A percentile compares a stretch with the other conserved stretches of the same genome.
These are phyloP conservation scores for Neophaeococcomyces aloes DNA, from an alignment of 2,329 filamentous ascomycete species.

Conservation along the genomic window DNA sequence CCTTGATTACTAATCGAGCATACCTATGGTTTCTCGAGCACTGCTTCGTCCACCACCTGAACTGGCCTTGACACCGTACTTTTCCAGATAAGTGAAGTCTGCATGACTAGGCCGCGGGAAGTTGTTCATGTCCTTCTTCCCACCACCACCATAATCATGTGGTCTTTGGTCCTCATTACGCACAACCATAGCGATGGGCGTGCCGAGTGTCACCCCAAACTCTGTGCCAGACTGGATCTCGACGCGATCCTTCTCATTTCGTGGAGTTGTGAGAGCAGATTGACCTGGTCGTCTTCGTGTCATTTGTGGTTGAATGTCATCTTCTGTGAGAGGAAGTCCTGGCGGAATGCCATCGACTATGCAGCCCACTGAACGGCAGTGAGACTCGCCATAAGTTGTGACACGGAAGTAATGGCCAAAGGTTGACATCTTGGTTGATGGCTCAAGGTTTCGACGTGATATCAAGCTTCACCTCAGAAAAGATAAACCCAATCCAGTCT, in stretches of 20 bases:
- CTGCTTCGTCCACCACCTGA: conserved; percentile 82
- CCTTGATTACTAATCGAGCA: no score
- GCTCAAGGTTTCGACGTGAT: background rate
- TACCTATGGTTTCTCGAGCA: conserved; percentile 88
- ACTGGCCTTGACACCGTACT: conserved; percentile 89
- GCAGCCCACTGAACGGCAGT: conserved; percentile 85
- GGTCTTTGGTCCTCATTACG: conserved; percentile 88
- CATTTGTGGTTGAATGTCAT: conserved; percentile 89
- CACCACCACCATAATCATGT: conserved; percentile 72
- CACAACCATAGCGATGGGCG: conserved; percentile 78
- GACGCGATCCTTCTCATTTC: conserved; percentile 84
- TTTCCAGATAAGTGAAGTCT: conserved; percentile 94
- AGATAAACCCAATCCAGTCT: no score
- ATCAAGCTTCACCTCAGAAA: no score
- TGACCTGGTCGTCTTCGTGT: conserved; percentile 83
- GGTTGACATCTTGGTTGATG: conserved; percentile 58
- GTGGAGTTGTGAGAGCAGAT: conserved; percentile 77
- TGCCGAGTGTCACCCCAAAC: conserved; percentile 78
- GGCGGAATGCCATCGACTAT: conserved; percentile 91
- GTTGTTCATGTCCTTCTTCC: conserved; percentile 61
- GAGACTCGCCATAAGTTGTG: conserved; percentile 78
- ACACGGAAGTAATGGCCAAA: conserved; percentile 75
- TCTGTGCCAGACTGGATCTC: conserved; percentile 90
- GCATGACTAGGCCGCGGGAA: conserved; percentile 89
- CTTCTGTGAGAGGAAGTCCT: conserved; percentile 72